Evolutionary conservation across 345 rosid species (phyloP).

Genomic region (Gossypium sturtianum): DNA sequence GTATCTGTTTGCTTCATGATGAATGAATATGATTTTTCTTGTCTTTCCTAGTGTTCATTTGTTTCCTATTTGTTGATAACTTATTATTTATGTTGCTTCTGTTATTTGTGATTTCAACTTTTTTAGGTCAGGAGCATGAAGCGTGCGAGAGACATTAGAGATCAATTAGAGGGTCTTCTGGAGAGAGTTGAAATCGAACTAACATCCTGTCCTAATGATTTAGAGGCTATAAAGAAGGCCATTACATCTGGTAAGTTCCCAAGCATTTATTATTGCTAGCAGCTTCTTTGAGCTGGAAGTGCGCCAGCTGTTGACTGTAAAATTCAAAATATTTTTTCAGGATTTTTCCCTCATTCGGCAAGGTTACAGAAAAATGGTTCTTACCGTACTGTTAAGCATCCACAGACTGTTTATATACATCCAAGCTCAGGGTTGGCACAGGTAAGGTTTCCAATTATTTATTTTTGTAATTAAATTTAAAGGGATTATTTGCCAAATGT

Average conservation of each 20-base stretch:
- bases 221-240: slow-evolving; percentile 72
- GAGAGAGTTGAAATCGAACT: slow-evolving; percentile 96
- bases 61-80: background rate
- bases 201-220: slow-evolving; percentile 51
- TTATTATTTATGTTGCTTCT: slow-evolving; percentile 6
- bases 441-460: slow-evolving; percentile 28
- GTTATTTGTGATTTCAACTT: slow-evolving; percentile 16
- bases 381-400: slow-evolving; percentile 82
- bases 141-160: slow-evolving; percentile 90
- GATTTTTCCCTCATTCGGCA: slow-evolving; percentile 86
- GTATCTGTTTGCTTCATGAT: background rate
- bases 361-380: slow-evolving; percentile 89
- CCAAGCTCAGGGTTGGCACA: slow-evolving; percentile 94
- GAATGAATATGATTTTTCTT: background rate
- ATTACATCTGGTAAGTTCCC: slow-evolving; percentile 64
- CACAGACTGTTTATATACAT: slow-evolving; percentile 88
- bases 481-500: background rate
- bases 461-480: background rate
- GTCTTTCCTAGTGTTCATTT: background rate
- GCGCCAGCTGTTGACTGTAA: slow-evolving; percentile 10
- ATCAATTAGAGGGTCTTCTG: slow-evolving; percentile 89
- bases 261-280: background rate
- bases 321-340: slow-evolving; percentile 32
- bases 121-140: slow-evolving; percentile 95
- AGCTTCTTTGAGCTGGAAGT: background rate